Conservation (phyloP, 2,329 filamentous ascomycete species). For the Fusarium longipes region DNA sequence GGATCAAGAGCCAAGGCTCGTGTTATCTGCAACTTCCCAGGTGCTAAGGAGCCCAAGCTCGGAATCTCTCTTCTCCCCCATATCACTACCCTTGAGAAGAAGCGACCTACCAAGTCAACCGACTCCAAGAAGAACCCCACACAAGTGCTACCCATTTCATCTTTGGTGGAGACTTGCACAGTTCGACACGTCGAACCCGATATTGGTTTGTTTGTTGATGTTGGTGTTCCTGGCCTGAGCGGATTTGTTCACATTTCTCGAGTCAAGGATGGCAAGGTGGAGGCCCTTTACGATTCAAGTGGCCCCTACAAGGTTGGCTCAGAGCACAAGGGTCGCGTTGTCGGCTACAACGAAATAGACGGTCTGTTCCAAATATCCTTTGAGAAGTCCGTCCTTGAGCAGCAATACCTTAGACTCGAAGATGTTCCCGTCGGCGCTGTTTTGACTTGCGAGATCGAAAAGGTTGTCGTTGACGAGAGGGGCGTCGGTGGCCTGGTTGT, state of each 20-base stretch:
- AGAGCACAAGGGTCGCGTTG: slow-evolving; percentile 81
- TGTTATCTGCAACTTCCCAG: slow-evolving; percentile 87
- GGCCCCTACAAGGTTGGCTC: slow-evolving; percentile 84
- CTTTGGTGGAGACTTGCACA: slow-evolving; percentile 79
- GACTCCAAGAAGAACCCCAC: slow-evolving; percentile 62
- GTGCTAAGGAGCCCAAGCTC: slow-evolving; percentile 81
- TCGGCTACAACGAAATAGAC: slow-evolving; percentile 89
- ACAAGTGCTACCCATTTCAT: slow-evolving; percentile 74
- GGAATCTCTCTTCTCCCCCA: slow-evolving; percentile 92
- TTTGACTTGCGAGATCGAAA: slow-evolving; percentile 86
- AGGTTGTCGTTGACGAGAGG: slow-evolving; percentile 80
- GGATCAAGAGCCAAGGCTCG: slow-evolving; percentile 87
- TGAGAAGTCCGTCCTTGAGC: slow-evolving; percentile 83
- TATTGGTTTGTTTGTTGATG: slow-evolving; percentile 82
- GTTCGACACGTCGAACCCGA: slow-evolving; percentile 83
- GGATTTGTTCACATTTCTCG: slow-evolving; percentile 96
- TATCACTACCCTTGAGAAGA: slow-evolving; percentile 71
- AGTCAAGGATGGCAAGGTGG: slow-evolving; percentile 89
- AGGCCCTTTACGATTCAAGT: slow-evolving; percentile 78
- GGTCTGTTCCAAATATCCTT: slow-evolving; percentile 87
- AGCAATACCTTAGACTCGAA: slow-evolving; percentile 90
- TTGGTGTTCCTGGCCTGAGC: slow-evolving; percentile 71
- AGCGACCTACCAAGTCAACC: slow-evolving; percentile 51
- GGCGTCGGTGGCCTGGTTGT: slow-evolving; percentile 86
- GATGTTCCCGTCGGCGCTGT: slow-evolving; percentile 86